Evolutionary conservation across 2,329 filamentous ascomycete species (phyloP).

Genomic region (Tolypocladium pustulatum): DNA sequence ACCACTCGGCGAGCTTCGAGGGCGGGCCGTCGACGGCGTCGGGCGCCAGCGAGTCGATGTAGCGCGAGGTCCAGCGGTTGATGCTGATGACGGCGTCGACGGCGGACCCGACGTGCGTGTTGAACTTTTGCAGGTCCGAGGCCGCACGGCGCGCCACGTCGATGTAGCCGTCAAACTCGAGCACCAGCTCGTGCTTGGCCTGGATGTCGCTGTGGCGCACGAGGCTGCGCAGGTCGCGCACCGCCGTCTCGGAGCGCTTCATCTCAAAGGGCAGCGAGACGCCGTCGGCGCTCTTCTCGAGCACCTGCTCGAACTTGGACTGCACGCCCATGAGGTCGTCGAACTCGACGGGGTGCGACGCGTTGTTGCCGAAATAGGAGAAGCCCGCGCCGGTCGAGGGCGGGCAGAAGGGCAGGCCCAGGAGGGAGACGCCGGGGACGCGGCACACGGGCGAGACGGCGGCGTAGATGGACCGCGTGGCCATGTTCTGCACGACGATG

Average conservation of each 20-base stretch:
- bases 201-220: constrained; percentile 61
- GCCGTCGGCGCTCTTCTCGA: constrained; percentile 55
- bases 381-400: constrained; percentile 9
- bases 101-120: constrained; percentile 61
- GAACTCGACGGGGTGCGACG: constrained; percentile 46
- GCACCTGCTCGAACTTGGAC: constrained; percentile 63
- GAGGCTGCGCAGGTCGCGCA: constrained; percentile 63
- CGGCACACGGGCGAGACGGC: constrained; percentile 61
- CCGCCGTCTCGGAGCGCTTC: constrained; percentile 64
- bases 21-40: constrained; percentile 16
- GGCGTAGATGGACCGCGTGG: constrained; percentile 48
- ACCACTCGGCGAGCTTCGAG: constrained; percentile 28
- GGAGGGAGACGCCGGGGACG: constrained; percentile 51
- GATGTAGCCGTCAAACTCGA: constrained; percentile 69
- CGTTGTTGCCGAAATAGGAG: constrained; percentile 3
- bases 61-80: constrained; percentile 64
- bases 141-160: constrained; percentile 55
- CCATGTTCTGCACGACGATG: constrained; percentile 50
- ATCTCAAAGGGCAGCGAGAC: constrained; percentile 65
- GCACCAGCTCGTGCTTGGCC: constrained; percentile 57
- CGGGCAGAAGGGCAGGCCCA: constrained; percentile 56
- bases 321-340: constrained; percentile 66
- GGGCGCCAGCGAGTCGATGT: constrained; percentile 52
- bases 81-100: constrained; percentile 67
- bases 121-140: constrained; percentile 62